Base-by-base conservation (phyloP, 257 asterid species). In the Nicotiana undulata region DNA sequence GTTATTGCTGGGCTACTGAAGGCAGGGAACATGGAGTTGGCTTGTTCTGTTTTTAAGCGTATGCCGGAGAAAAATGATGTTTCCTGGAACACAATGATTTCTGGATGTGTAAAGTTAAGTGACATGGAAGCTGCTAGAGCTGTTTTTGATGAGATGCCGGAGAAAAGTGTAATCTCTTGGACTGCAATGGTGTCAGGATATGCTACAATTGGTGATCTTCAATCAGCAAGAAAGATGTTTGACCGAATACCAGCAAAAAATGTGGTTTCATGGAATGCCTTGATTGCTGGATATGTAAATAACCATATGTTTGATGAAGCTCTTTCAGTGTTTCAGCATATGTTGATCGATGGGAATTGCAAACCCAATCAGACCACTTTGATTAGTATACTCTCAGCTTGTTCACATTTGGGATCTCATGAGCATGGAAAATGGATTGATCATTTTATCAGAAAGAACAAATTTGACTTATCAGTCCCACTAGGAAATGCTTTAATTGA, bases 191-290 rank as follows among this genome's bases (percentile, higher is more conserved):
- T 88, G 12, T 87, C 90, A 2, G 91, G 91, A 32, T 87, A 87
- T 46, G 88, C 92, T 6, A 81, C 64, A 61, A 53, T 64, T 20
- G 86, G 90, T 4, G 90, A 83, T 80, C 34, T 85, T 31, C 63
- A 68, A 77, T 83, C 87, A 26, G 90, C 91, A 31, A 85, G 85
- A 51, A 82, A 29, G 44, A 28, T 86, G 10, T 88, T 89, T 31
- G 40, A 76, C 55, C 81, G 46, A 53, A 87, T 90, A 86, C 90
- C 90, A 2, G 46, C 3, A 1, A 87, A 87, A 85, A 90, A 80
- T 65, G 92, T 88, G n/a, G 82, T 90, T 53, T 84, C 91, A 0
- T 90, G 93, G 93, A 90, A 90, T 24, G 92, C 93, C 6, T 88
- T 88, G 92, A 88, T 90, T 61, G 67, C 93, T 9, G 90, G 92